Percentiles rank a stretch among this genome's conserved stretches.
Evolutionary conservation across 2,329 filamentous ascomycete species (phyloP).

Genomic region (Cladosporium sp.): DNA sequence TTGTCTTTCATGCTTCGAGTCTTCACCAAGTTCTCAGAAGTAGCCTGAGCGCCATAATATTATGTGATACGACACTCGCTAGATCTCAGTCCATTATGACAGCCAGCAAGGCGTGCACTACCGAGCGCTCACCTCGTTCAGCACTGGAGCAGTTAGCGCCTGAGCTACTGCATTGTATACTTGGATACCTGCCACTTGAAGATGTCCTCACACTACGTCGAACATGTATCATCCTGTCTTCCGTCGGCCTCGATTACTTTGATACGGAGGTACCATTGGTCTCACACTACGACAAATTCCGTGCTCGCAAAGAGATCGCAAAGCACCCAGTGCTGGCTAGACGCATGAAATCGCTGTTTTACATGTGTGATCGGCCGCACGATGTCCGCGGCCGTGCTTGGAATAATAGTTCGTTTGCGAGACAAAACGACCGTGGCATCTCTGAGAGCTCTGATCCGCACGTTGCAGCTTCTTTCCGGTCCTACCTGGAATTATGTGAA

Average conservation of each 20-base stretch:
- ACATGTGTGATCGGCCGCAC: not conserved
- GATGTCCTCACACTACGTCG: not conserved
- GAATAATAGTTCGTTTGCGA: not conserved
- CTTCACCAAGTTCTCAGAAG: too few relatives aligned
- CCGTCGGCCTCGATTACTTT: not conserved
- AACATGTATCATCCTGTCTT: not conserved
- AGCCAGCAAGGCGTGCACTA: not conserved
- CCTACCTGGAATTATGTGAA: not conserved
- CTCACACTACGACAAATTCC: not conserved
- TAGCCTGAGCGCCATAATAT: not conserved
- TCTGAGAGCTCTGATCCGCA: not conserved
- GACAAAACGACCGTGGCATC: not conserved
- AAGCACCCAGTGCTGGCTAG: not conserved
- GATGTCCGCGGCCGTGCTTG: not conserved
- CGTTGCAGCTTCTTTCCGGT: not conserved
- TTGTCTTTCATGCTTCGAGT: too few relatives aligned
- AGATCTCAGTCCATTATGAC: not conserved
- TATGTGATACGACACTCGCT: not conserved
- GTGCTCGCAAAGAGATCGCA: not conserved
- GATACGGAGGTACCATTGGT: not conserved
- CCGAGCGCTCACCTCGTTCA: not conserved
- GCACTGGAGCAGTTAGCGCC: not conserved
- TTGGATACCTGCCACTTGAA: not conserved
- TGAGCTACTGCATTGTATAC: not conserved
- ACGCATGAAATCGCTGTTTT: not conserved